Base-by-base conservation (phyloP, 2,329 filamentous ascomycete genomes). In the Zymoseptoria tritici region DNA sequence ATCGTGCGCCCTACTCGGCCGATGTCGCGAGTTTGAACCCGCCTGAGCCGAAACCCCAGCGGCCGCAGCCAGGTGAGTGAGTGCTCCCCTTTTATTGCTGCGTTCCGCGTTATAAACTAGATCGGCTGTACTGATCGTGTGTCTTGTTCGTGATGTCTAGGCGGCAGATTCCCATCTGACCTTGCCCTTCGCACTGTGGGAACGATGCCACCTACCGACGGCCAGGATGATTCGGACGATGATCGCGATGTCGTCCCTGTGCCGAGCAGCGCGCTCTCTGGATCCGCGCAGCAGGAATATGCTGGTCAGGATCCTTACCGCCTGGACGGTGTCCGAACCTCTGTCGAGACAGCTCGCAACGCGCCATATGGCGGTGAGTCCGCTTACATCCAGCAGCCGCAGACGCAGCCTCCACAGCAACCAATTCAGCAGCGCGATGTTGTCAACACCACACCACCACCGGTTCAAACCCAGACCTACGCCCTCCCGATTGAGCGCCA, bases 81-180 rank as follows among this genome's bases (percentile, higher is more conserved):
- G 71, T 72, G 67, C 68, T 70, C 62, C 66, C 69, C 70, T 64
- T 72, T 70, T 66, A 49, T 58, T 59, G 53, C 66, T 66, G 62
- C 62, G 56, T 62, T 65, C 58, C 56, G 56, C 60, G 29, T 19
- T 21, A 29, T 20, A 51, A 36, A 49, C 9, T 56, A 58, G 52
- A 60, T 52, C 16, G 36, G 13, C 7, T 46, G 36, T 46, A 51
- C 59, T 63, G 55, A 60, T 36, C 21, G 19, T 52, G 46, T 29
- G 7, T 29, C 22, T 29, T 29, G 26, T 52, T 49, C 46, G 52
- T 46, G 24, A 50, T 56, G 49, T 55, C 31, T 62, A 73, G 71
- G 72, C 64, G 73, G 93, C 81, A 86, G 92, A 76, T 99, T 99
- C 80, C 93, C 93, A 78, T 95, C 90, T 78, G 92, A 97, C 80